These are phyloP conservation scores for Diaporthe helianthi DNA, from an alignment of 2,329 filamentous ascomycete genomes.

Conservation along the genomic window DNA sequence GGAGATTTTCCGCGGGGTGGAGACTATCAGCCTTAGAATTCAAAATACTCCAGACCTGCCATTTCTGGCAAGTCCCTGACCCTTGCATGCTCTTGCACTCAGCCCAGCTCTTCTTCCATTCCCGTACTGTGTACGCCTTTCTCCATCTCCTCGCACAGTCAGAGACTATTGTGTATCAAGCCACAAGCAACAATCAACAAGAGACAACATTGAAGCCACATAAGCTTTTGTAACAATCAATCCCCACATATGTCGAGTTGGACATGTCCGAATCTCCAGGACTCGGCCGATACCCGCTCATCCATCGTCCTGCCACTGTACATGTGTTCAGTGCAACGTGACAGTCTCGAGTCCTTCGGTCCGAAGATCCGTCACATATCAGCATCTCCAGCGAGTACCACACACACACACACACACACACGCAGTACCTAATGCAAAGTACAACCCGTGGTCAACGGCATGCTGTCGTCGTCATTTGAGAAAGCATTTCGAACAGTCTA, in stretches of 20 bases:
- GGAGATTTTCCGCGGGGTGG: neutral
- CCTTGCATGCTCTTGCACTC: slow-evolving; percentile 9
- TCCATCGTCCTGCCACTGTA: neutral
- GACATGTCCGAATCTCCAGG: neutral
- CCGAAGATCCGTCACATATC: neutral
- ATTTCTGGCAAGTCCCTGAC: neutral
- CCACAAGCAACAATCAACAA: neutral
- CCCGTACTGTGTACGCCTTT: neutral
- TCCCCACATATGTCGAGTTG: neutral
- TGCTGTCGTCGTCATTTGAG: neutral
- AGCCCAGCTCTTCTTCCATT: neutral
- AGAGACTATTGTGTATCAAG: neutral
- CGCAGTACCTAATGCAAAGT: neutral
- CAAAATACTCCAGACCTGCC: neutral
- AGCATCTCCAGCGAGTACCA: neutral
- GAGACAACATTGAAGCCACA: too few relatives aligned
- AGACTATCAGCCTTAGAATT: slow-evolving; percentile 5
- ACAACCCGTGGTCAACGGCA: neutral
- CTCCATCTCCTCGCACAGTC: neutral
- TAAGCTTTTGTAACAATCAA: neutral
- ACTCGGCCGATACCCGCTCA: slow-evolving; percentile 8
- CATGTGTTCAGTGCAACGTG: neutral
- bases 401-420: too few relatives aligned
- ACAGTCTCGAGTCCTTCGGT: neutral
- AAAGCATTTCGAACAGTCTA: neutral